These are phyloP conservation scores for Oehlia diaphana DNA, from an alignment of 192 early-diverging fungal genomes.

Conservation along the genomic window DNA sequence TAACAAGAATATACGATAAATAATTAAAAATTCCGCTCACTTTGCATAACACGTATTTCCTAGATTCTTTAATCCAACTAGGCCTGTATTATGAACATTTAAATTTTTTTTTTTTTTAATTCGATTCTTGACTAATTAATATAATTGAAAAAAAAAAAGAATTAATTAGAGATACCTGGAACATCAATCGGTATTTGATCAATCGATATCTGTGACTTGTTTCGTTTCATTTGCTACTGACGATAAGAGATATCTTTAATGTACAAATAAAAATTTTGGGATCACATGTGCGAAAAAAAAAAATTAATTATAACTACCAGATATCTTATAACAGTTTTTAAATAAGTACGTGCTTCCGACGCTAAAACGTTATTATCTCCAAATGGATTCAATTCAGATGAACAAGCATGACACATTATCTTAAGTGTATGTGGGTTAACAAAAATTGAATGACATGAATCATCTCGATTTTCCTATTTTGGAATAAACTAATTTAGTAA, in stretches of 20 bases:
- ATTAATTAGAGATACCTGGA: constrained; percentile 1
- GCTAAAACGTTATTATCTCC: constrained; percentile 16
- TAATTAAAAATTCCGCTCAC: background rate
- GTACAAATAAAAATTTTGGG: background rate
- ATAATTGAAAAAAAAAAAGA: background rate
- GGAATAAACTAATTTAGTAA: background rate
- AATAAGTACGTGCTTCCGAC: constrained; percentile 30
- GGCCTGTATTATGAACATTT: constrained; percentile 22
- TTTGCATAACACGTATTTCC: constrained; percentile 43
- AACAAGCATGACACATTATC: constrained; percentile 41
- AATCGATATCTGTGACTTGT: constrained; percentile 1
- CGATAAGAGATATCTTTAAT: constrained; percentile 11
- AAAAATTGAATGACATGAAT: constrained; percentile 42
- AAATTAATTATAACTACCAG: constrained; percentile 33
- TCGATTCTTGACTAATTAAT: background rate
- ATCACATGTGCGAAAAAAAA: background rate
- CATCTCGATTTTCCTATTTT: constrained; percentile 23
- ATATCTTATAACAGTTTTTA: constrained; percentile 40
- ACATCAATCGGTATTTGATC: constrained; percentile 18
- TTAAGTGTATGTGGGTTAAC: constrained; percentile 43
- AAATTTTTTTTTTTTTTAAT: background rate
- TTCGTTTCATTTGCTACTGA: constrained; percentile 22
- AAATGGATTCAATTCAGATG: constrained; percentile 42
- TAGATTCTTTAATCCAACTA: constrained; percentile 44
- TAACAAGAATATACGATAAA: background rate